Evolutionary conservation across 768 basidiomycete species (phyloP).

Genomic region (button mushroom (Agaricus bisporus)): DNA sequence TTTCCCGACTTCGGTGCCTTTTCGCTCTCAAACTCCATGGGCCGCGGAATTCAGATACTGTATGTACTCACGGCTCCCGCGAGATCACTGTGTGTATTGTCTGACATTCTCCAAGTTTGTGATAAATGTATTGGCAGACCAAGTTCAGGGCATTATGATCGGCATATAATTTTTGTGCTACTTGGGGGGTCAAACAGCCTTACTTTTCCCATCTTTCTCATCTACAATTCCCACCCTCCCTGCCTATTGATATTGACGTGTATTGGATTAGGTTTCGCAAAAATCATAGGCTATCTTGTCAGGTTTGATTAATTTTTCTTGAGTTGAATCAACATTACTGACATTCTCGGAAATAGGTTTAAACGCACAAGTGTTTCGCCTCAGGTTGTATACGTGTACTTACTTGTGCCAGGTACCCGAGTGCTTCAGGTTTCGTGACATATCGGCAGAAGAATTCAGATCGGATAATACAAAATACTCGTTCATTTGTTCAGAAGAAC

Average conservation of each 20-base stretch:
- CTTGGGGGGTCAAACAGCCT: no score
- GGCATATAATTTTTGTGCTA: neutral
- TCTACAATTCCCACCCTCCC: no score
- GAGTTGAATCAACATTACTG: neutral
- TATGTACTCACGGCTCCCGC: neutral
- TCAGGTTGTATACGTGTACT: neutral
- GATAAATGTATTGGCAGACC: neutral
- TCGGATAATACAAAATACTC: slow-evolving; percentile 4
- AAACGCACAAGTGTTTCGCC: neutral
- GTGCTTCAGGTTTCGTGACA: neutral
- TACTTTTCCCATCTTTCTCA: no score
- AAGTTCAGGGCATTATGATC: slow-evolving; percentile 5
- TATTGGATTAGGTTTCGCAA: neutral
- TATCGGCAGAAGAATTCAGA: neutral
- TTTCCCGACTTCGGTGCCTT: neutral
- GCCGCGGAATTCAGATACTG: neutral
- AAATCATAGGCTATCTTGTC: neutral
- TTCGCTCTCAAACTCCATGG: neutral
- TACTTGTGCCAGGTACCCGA: neutral
- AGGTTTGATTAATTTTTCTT: neutral
- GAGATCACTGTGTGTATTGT: neutral
- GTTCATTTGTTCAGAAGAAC: neutral
- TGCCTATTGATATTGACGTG: no score
- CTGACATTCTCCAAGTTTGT: neutral
- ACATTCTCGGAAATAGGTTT: slow-evolving; percentile 5